phyloP scores from a whole-genome alignment of 768 basidiomycete species.

The Hypholoma fasciculare region DNA sequence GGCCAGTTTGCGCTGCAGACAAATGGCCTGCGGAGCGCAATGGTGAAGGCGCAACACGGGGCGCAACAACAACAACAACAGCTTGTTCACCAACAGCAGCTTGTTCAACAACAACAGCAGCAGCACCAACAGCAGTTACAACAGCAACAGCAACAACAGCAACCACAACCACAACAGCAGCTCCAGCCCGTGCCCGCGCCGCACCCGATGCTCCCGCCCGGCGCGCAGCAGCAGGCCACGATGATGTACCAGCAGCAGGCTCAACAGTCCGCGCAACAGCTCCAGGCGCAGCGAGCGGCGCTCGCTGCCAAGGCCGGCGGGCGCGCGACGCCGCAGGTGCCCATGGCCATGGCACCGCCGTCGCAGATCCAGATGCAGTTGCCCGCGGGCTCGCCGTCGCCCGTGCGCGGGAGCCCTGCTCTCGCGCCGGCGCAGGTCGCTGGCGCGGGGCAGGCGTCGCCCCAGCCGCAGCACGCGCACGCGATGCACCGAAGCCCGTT shows the following conservation, averaged over 20 bases:
- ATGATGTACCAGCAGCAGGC: conserved; percentile 8
- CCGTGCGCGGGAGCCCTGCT: conserved; percentile 36
- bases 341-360: conserved; percentile 8
- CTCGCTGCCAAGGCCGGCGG: conserved; percentile 16
- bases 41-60: background rate
- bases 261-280: conserved; percentile 8
- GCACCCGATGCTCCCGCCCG: background rate
- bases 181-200: background rate
- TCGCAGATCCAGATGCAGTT: background rate
- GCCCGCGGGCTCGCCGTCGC: conserved; percentile 20
- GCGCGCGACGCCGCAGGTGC: conserved; percentile 16
- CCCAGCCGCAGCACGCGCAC: conserved; percentile 8
- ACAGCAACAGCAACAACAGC: conserved; percentile 18
- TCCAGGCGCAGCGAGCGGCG: conserved; percentile 6
- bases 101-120: conserved; percentile 1
- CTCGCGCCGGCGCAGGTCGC: conserved; percentile 26
- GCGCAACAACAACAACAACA: background rate
- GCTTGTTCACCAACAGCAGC: conserved; percentile 1
- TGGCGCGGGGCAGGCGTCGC: conserved; percentile 13
- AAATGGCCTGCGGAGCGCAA: background rate
- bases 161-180: background rate
- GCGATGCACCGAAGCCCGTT: conserved; percentile 21
- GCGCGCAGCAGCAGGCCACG: background rate
- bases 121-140: conserved; percentile 14
- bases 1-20: conserved; percentile 1